These are phyloP conservation scores for Capsicum pubescens DNA, from an alignment of 257 asterid genomes.

Conservation along the genomic window DNA sequence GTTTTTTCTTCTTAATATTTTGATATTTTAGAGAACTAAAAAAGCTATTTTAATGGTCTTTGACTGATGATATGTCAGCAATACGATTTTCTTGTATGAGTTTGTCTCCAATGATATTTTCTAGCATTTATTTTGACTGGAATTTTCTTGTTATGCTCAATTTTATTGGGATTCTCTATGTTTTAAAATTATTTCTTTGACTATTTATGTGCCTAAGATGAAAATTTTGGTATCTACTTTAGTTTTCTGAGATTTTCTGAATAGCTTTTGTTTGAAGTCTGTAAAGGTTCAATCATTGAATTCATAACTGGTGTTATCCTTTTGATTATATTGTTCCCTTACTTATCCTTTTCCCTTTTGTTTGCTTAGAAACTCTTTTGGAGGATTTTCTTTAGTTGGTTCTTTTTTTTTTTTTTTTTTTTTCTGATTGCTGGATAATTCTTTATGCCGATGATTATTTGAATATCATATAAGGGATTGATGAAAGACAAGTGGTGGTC, in stretches of 20 bases:
- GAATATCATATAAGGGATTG: background rate
- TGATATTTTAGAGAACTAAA: background rate
- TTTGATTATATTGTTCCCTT: background rate
- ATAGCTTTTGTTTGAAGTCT: background rate
- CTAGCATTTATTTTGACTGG: background rate
- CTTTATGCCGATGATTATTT: background rate
- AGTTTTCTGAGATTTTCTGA: background rate
- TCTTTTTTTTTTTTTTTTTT: background rate
- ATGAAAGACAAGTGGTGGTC: background rate
- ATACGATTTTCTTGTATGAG: background rate
- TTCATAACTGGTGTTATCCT: background rate
- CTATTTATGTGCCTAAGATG: background rate
- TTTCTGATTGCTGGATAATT: slow-evolving; percentile 1
- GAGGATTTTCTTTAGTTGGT: background rate
- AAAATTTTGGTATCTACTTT: background rate
- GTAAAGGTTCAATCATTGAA: slow-evolving; percentile 1
- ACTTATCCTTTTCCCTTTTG: background rate
- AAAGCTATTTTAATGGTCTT: background rate
- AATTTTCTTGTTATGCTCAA: slow-evolving; percentile 12
- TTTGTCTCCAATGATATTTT: background rate
- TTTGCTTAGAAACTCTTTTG: background rate
- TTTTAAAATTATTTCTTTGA: background rate
- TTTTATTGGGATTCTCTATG: slow-evolving; percentile 21
- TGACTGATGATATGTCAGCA: slow-evolving; percentile 20
- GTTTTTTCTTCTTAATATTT: background rate